These are phyloP conservation scores for Candida golubevii DNA, from an alignment of 805 yeast species.

Conservation along the genomic window DNA sequence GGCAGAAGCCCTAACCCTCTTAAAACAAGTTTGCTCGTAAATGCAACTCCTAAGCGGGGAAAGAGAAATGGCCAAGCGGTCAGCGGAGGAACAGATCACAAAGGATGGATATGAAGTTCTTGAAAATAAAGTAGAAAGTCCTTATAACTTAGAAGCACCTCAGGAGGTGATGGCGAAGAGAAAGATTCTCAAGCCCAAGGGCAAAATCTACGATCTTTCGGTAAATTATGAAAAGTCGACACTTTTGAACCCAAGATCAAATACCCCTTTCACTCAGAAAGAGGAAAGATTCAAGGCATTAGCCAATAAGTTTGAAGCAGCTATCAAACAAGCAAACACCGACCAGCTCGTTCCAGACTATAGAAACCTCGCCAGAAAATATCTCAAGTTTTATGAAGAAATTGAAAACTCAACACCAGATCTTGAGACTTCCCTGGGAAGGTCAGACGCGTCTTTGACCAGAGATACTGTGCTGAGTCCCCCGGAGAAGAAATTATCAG, in stretches of 20 bases:
- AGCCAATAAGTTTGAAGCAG: constrained; percentile 53
- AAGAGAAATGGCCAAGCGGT: constrained; percentile 57
- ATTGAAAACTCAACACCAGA: constrained; percentile 17
- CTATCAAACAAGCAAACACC: constrained; percentile 39
- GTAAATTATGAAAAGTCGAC: no score
- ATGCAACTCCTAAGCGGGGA: no score
- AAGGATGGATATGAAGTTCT: constrained; percentile 35
- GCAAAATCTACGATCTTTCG: constrained; percentile 10
- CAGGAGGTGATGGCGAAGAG: constrained; percentile 61
- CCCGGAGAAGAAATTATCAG: no score
- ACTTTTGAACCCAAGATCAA: no score
- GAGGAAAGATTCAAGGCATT: constrained; percentile 58
- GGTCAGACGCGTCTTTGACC: no score
- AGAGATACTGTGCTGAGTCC: no score
- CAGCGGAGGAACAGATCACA: constrained; percentile 61
- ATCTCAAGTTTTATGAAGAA: constrained; percentile 47
- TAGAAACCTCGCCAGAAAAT: constrained; percentile 52
- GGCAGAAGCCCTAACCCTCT: constrained; percentile 1
- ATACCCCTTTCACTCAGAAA: constrained; percentile 12
- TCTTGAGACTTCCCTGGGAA: no score
- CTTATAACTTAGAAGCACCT: constrained; percentile 31
- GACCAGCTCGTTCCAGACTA: constrained; percentile 53
- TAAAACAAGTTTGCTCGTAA: no score
- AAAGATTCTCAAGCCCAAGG: constrained; percentile 60
- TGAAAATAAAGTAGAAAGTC: no score